These are phyloP conservation scores for Trichoderma sp. DNA, from an alignment of 2,329 filamentous ascomycete species.

Conservation along the genomic window DNA sequence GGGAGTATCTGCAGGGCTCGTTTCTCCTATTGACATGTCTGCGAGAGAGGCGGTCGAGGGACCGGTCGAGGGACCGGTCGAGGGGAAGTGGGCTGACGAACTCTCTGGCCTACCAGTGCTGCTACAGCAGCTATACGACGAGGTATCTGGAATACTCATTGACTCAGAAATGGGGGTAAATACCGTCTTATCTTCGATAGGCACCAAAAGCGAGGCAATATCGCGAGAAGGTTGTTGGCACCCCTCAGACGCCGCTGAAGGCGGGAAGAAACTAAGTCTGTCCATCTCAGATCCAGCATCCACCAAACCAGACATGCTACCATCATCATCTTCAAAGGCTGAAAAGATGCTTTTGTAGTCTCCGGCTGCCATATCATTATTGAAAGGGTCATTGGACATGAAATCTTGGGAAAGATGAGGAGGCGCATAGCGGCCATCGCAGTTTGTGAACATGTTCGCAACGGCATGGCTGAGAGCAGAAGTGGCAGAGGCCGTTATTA, in stretches of 20 bases:
- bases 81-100: not conserved
- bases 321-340: fast-evolving
- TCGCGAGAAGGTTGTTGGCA: fast-evolving
- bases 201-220: not conserved
- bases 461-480: not conserved
- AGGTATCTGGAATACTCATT: not conserved
- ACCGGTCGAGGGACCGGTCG: too few relatives aligned
- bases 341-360: not conserved
- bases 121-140: not conserved
- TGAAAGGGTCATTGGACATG: not conserved
- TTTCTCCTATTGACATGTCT: not conserved
- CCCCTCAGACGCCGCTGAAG: not conserved
- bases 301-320: not conserved
- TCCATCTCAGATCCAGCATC: not conserved
- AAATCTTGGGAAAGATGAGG: not conserved
- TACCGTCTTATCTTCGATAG: not conserved
- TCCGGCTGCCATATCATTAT: not conserved
- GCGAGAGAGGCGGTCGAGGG: not conserved
- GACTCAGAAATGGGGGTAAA: not conserved
- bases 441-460: fast-evolving
- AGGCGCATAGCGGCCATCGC: not conserved
- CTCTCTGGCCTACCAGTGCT: not conserved
- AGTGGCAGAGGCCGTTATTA: not conserved
- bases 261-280: not conserved
- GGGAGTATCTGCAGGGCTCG: not conserved